Evolutionary conservation across 1,139 yeast species (phyloP).

Genomic region (Debaryomycetaceae sp.): DNA sequence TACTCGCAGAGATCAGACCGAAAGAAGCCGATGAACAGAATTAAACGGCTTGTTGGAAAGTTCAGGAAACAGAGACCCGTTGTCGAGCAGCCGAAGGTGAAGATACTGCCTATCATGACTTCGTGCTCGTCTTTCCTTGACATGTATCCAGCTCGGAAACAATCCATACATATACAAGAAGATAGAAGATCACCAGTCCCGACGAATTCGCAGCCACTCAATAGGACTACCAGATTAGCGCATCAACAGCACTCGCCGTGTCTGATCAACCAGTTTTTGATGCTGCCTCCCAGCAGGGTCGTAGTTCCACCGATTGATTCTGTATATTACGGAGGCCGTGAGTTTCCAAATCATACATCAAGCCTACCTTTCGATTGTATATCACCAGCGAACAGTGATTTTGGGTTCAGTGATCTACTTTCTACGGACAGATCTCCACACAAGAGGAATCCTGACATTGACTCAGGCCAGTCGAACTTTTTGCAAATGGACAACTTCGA

Average conservation of each 20-base stretch:
- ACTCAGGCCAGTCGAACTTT: not conserved
- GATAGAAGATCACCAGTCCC: not conserved
- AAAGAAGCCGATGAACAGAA: not conserved
- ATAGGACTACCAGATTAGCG: not conserved
- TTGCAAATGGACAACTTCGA: not conserved
- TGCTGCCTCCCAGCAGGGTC: not conserved
- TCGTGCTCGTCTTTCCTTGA: constrained; percentile 2
- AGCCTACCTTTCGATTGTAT: not conserved
- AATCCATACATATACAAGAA: constrained; percentile 1
- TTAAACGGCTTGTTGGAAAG: not conserved
- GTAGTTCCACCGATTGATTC: not conserved
- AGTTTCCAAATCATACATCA: not conserved
- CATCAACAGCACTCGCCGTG: not conserved
- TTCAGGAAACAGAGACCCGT: not conserved
- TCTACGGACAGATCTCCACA: not conserved
- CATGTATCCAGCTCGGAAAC: not conserved
- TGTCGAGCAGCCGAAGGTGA: not conserved
- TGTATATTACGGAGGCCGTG: not conserved
- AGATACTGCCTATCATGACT: not conserved
- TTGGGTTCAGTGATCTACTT: not conserved
- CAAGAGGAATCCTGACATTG: not conserved
- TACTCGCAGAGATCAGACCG: not conserved
- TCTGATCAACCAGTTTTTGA: not conserved
- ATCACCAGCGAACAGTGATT: not conserved
- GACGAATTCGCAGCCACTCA: not conserved